Evolutionary conservation across 768 basidiomycete species (phyloP).

Genomic region (Psilocybe azurescens): DNA sequence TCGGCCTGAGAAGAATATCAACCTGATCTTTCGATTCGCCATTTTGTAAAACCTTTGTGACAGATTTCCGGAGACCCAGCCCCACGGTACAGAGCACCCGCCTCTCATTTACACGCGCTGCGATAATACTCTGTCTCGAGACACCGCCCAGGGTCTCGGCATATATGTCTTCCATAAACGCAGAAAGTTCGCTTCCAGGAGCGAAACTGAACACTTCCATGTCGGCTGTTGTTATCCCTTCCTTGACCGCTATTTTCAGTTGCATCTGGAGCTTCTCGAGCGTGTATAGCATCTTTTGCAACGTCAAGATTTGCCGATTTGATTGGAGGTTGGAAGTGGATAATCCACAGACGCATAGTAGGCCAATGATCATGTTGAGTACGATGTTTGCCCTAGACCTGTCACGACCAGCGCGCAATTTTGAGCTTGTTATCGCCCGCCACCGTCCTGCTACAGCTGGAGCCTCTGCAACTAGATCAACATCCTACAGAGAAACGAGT

Average conservation of each 20-base stretch:
- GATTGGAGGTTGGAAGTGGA: slow-evolving; percentile 16
- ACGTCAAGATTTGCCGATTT: slow-evolving; percentile 13
- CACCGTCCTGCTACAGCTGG: slow-evolving; percentile 55
- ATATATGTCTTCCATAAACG: slow-evolving; percentile 13
- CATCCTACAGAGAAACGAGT: neutral
- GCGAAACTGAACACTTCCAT: slow-evolving; percentile 7
- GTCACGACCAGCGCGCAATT: slow-evolving; percentile 5
- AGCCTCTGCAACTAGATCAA: slow-evolving; percentile 33
- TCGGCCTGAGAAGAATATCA: slow-evolving; percentile 16
- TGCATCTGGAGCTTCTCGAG: slow-evolving; percentile 21
- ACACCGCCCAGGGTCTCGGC: neutral
- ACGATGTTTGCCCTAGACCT: neutral
- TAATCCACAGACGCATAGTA: slow-evolving; percentile 26
- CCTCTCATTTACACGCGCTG: neutral
- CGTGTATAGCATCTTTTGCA: slow-evolving; percentile 20
- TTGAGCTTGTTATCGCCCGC: slow-evolving; percentile 49
- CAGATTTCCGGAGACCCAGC: slow-evolving; percentile 17
- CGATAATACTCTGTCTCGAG: neutral
- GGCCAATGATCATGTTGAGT: slow-evolving; percentile 12
- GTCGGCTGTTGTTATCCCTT: slow-evolving; percentile 12
- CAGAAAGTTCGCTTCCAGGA: neutral
- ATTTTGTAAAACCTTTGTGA: slow-evolving; percentile 15
- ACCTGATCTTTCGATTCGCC: slow-evolving; percentile 6
- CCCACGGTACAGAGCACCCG: slow-evolving; percentile 17
- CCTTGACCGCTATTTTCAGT: slow-evolving; percentile 22